Conservation (phyloP, 2,329 filamentous ascomycete species). For the Alternaria sp. region DNA sequence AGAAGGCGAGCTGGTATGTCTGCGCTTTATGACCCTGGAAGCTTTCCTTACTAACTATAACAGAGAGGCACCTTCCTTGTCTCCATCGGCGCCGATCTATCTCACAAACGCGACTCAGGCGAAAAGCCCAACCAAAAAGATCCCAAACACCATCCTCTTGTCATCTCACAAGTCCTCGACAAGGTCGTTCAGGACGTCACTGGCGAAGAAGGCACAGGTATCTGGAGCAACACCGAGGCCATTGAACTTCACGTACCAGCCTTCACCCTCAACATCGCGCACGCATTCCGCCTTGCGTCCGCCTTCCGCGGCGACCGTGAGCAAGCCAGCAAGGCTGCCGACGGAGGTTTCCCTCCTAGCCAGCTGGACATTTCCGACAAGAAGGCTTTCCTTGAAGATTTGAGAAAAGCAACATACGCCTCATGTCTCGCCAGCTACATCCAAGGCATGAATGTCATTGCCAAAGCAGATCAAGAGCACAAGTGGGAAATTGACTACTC, state of each 20-base stretch:
- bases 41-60: conserved; percentile 7
- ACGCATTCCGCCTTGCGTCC: conserved; percentile 71
- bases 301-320: conserved; percentile 67
- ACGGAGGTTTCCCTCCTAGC: conserved; percentile 53
- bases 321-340: conserved; percentile 59
- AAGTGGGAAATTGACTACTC: conserved; percentile 66
- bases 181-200: conserved; percentile 77
- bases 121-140: conserved; percentile 14
- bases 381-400: conserved; percentile 62
- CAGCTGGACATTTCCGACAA: conserved; percentile 44
- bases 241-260: conserved; percentile 69
- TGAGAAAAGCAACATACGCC: conserved; percentile 69
- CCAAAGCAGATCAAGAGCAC: conserved; percentile 65
- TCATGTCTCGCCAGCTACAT: conserved; percentile 70
- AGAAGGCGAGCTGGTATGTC: conserved; percentile 62
- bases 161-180: conserved; percentile 71
- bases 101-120: conserved; percentile 57
- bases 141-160: conserved; percentile 48
- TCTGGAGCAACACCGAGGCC: conserved; percentile 71
- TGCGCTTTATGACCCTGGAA: background rate
- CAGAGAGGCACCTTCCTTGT: conserved; percentile 68
- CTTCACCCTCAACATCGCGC: conserved; percentile 69
- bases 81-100: conserved; percentile 70
- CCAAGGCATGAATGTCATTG: conserved; percentile 72
- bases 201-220: conserved; percentile 71